Evolutionary conservation across 2,329 filamentous ascomycete species (phyloP).

Genomic region (Sclerotinia trifoliorum): DNA sequence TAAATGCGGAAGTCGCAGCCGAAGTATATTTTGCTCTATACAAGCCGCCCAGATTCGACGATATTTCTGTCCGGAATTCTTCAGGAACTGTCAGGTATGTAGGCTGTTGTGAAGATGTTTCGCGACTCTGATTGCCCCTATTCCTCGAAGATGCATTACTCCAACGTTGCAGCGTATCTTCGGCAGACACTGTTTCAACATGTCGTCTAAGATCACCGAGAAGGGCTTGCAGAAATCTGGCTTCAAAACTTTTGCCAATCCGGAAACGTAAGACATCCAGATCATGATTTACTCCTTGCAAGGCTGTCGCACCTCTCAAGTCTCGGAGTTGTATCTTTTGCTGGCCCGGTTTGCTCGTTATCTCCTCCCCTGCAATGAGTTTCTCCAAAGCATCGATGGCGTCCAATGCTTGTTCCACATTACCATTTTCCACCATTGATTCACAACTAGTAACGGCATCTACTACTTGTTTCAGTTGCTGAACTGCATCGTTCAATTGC

Average conservation of each 20-base stretch:
- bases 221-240: constrained; percentile 73
- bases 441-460: constrained; percentile 75
- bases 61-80: constrained; percentile 67
- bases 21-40: constrained; percentile 77
- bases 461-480: constrained; percentile 78
- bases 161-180: constrained; percentile 82
- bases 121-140: constrained; percentile 60
- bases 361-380: constrained; percentile 71
- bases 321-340: constrained; percentile 54
- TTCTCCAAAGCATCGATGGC: constrained; percentile 75
- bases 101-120: constrained; percentile 65
- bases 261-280: constrained; percentile 72
- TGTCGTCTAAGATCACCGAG: constrained; percentile 80
- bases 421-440: constrained; percentile 75
- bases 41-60: constrained; percentile 73
- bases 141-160: constrained; percentile 71
- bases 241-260: constrained; percentile 84
- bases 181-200: constrained; percentile 65
- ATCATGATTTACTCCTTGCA: constrained; percentile 77
- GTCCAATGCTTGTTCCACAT: constrained; percentile 76
- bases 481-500: constrained; percentile 76
- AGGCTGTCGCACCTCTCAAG: constrained; percentile 71
- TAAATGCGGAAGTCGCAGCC: constrained; percentile 78
- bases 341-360: constrained; percentile 36
- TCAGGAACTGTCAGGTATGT: constrained; percentile 75